Evolutionary conservation across 305 asterid genomes (phyloP), one percentile per base, ranked within the genome.

Genomic region (Fraxinus paxiana): DNA sequence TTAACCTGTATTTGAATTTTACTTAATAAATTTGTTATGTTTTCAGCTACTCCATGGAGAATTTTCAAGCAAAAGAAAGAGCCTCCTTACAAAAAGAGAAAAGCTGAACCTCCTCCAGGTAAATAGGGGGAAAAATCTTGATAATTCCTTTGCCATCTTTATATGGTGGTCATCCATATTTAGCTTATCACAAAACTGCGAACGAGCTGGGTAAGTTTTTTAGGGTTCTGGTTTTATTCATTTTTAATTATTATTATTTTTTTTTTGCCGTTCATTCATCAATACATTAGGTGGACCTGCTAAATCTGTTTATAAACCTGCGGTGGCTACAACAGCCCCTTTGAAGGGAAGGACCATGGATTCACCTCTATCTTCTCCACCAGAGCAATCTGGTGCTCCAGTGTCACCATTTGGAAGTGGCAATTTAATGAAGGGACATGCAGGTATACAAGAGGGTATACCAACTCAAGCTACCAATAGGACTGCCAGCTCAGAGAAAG

Each of bases 1-100:
- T 67, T 80, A 24, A 67, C 74, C 79, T 38, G 38, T 81, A 56
- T 79, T 74, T 59, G 33, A 70, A 84, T 80, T 83, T 82, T 73
- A 82, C 59, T 15, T 72, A 71, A 78, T 77, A 61, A 30, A 41
- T 8, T 71, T 71, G 41, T 84, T 82, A 37, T 69, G 43, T 81
- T 81, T 84, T 81, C 94, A 96, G 99, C 94, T 82, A 92, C 86
- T 83, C 87, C 90, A 30, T 82, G 97, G 95, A 91, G 86, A 82
- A 86, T 30, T 79, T 89, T 85, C 87, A 94, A 91, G 88, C 83
- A 88, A 80, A 88, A 89, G 87, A 91, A 90, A 86, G 97, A 91
- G 81, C 94, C 97, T 82, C 98, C 97, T 83, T 87, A 82, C 85
- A 94, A 92, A 83, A 94, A 93, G 91, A 87, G 86, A 31, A 94